Conservation (phyloP, 2,329 filamentous ascomycete genomes). For the Arthrobotrys conoides region DNA sequence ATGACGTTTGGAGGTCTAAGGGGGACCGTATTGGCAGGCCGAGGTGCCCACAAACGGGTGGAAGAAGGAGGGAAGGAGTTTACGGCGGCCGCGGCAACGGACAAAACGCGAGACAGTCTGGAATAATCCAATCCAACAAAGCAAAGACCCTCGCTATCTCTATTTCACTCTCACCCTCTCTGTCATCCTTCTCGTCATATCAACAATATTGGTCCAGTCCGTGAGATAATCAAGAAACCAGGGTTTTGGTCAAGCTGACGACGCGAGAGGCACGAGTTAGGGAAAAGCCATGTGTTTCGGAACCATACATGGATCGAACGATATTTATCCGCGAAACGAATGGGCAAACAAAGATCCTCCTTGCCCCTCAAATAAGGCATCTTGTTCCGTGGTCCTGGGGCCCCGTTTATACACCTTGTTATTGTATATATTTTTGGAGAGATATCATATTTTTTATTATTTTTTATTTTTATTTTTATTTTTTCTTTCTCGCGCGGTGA, state of each 20-base stretch:
- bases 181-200: too few relatives aligned
- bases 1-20: slow-evolving; percentile 88
- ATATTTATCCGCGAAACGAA: slow-evolving; percentile 25
- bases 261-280: too few relatives aligned
- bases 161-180: too few relatives aligned
- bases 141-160: too few relatives aligned
- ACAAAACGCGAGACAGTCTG: not conserved
- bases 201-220: too few relatives aligned
- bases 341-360: slow-evolving; percentile 17
- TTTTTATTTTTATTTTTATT: too few relatives aligned
- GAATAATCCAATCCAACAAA: not conserved
- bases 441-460: slow-evolving; percentile 17
- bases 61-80: slow-evolving; percentile 1
- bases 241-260: too few relatives aligned
- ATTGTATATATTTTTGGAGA: slow-evolving; percentile 36
- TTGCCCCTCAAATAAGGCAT: slow-evolving; percentile 11
- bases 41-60: slow-evolving; percentile 16
- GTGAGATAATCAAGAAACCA: too few relatives aligned
- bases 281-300: slow-evolving; percentile 24
- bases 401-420: not conserved
- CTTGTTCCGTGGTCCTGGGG: slow-evolving; percentile 10
- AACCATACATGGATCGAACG: not conserved
- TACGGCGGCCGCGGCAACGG: too few relatives aligned
- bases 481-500: too few relatives aligned
- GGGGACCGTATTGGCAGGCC: slow-evolving; percentile 69